Base-by-base conservation (phyloP, 345 rosid genomes). In the Euphorbia peplus region DNA sequence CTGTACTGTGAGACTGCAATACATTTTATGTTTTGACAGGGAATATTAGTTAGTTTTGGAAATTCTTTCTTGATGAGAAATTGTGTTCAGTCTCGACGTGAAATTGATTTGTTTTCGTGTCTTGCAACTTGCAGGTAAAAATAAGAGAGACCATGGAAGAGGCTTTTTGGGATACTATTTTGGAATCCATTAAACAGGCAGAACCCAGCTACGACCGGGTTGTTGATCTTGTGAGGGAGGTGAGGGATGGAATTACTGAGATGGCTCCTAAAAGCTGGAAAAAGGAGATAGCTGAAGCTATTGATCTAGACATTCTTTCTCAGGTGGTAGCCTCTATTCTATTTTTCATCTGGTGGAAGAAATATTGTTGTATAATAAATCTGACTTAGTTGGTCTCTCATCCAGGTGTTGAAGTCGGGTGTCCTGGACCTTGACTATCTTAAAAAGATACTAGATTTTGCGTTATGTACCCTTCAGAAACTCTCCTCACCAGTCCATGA, bases 261-360 rank as follows among this genome's bases (percentile, higher is more conserved):
- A 87, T 91, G 84, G 91, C 89, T 70, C 96, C 99, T 37, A 76
- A 79, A 61, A 82, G 85, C 81, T 91, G 97, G 99, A 91, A 79
- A 76, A 76, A 78, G 57, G 95, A 87, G 78, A 88, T 91, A 65
- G 63, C 24, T 70, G 92, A 83, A 74, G 76, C 86, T 54, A 83
- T 95, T 65, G 99, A 95, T 86, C 68, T 84, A 0, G 93, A 88
- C 47, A 74, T 91, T 75, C 87, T 95, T 74, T 62, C 90, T 64
- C 92, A 90, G 96, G 99, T 90, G 69, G 64, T 22, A 53, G 19
- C 46, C 51, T 57, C 52, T 10, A 29, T 44, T 16, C 41, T 51
- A 47, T 35, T 68, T n/a, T 39, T 30, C 22, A 35, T 16, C 25
- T 64, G 21, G 3, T 44, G 5, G 39, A 4, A 4, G 54, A 7